phyloP scores from a whole-genome alignment of 2,329 filamentous ascomycete genomes.

The Neopestalotiopsis sp. region DNA sequence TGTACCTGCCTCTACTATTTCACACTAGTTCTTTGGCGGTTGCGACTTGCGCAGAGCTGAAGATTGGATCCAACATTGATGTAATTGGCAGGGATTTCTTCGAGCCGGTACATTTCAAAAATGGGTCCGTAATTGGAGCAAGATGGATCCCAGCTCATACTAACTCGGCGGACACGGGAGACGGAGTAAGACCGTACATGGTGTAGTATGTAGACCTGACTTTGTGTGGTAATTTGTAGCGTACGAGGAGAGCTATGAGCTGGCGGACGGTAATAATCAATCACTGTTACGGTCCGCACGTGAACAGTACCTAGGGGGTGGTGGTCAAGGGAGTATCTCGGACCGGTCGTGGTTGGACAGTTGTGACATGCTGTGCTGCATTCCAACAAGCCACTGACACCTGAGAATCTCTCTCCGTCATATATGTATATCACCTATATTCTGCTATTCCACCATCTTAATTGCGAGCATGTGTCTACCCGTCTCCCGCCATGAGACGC shows the following conservation, averaged over 20 bases:
- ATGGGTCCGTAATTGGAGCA: background rate
- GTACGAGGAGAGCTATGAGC: background rate
- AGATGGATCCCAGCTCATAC: background rate
- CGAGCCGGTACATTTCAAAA: background rate
- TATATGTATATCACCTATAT: background rate
- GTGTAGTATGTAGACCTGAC: background rate
- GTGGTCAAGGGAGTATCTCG: too few species aligned
- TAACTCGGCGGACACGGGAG: background rate
- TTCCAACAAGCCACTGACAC: too few species aligned
- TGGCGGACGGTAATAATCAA: too few species aligned
- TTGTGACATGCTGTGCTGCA: too few species aligned
- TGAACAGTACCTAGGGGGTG: too few species aligned
- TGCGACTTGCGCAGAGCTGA: background rate
- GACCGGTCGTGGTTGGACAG: too few species aligned
- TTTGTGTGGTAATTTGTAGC: background rate
- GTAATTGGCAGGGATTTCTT: background rate
- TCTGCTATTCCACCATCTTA: background rate
- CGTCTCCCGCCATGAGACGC: background rate
- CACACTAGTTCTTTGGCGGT: background rate
- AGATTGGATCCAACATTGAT: conserved; percentile 1
- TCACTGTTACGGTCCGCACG: too few species aligned
- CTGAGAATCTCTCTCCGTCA: background rate
- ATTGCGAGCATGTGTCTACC: background rate
- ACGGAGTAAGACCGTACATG: background rate
- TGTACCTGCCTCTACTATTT: background rate